Conservation (phyloP, 306 rosid species). For the Medicago truncatula region DNA sequence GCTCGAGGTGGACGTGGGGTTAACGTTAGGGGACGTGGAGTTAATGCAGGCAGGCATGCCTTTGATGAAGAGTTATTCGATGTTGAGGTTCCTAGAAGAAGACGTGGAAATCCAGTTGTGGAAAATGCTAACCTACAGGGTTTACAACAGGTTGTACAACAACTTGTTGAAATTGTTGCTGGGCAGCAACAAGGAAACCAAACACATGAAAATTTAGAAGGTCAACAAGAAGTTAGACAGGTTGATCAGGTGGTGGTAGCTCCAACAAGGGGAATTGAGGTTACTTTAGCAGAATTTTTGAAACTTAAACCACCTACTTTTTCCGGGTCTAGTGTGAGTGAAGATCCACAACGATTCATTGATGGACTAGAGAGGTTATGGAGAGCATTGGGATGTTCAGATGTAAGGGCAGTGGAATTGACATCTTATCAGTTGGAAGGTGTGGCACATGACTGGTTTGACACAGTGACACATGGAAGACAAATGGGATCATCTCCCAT, state of each 20-base stretch:
- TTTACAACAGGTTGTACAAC: too few relatives aligned
- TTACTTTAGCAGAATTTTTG: background rate
- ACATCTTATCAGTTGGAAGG: background rate
- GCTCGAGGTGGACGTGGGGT: too few relatives aligned
- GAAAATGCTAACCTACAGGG: too few relatives aligned
- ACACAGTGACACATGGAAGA: background rate
- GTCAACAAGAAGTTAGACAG: too few relatives aligned
- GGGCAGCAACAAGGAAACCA: too few relatives aligned
- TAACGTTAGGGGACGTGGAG: too few relatives aligned
- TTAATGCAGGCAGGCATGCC: too few relatives aligned
- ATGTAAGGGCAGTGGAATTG: background rate
- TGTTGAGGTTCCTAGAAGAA: too few relatives aligned
- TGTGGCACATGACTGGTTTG: background rate
- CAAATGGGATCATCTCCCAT: background rate
- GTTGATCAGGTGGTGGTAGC: background rate
- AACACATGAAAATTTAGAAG: too few relatives aligned
- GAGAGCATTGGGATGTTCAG: background rate
- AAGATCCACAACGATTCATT: background rate
- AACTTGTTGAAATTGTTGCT: too few relatives aligned
- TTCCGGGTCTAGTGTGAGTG: background rate
- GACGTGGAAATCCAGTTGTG: too few relatives aligned
- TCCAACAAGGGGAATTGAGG: background rate
- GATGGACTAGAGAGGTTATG: background rate
- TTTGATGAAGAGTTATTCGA: too few relatives aligned
- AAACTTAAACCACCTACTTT: background rate